A percentile compares a stretch with the other conserved stretches of the same genome.
Evolutionary conservation across 305 asterid genomes (phyloP).

Genomic region (Solanum aculeatissimum): DNA sequence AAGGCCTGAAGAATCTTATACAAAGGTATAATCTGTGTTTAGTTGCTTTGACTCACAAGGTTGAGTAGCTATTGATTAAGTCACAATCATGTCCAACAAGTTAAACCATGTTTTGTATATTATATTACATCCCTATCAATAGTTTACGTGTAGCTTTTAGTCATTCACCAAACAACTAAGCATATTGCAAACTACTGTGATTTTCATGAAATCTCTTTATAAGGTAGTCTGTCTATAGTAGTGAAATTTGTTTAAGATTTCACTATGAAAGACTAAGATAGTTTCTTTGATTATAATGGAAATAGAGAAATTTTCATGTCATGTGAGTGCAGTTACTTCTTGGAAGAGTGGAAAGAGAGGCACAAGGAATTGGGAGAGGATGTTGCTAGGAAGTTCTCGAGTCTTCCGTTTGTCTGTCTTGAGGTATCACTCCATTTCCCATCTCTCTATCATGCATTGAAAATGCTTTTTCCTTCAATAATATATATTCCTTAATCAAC

Average conservation of each 20-base stretch:
- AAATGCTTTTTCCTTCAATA: background rate
- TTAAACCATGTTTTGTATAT: background rate
- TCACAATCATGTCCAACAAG: background rate
- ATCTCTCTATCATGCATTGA: conserved; percentile 2
- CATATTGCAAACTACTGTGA: background rate
- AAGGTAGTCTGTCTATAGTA: background rate
- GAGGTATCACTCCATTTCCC: conserved; percentile 36
- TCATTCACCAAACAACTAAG: background rate
- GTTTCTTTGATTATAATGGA: background rate
- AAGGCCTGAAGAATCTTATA: conserved; percentile 49
- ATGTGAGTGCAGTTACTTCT: conserved; percentile 53
- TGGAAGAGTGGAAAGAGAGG: conserved; percentile 76
- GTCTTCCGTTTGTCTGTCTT: conserved; percentile 33
- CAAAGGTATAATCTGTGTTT: conserved; percentile 34
- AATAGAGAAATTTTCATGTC: background rate
- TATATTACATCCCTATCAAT: background rate
- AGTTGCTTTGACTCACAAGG: background rate
- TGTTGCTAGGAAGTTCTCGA: conserved; percentile 32
- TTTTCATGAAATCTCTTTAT: background rate
- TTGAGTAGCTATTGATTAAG: background rate
- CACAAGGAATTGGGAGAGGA: conserved; percentile 23
- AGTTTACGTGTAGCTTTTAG: background rate
- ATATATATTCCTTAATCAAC: background rate
- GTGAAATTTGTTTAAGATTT: background rate
- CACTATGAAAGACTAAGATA: background rate